phyloP scores from a whole-genome alignment of 352 stramenopile species.

The Albugo laibachii region DNA sequence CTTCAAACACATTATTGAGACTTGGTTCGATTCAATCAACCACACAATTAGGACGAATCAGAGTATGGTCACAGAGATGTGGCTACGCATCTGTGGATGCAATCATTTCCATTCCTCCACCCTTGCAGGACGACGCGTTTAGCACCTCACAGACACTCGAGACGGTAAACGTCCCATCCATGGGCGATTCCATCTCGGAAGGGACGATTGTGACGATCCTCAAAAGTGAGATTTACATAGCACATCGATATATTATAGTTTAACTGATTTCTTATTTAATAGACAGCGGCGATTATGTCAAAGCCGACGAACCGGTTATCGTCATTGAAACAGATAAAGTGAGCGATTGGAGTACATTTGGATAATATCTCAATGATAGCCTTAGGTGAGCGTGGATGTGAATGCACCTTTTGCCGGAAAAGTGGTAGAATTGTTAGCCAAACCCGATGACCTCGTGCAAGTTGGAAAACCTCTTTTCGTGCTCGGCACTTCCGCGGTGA shows the following conservation, averaged over 20 bases:
- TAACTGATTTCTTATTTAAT: conserved; percentile 1
- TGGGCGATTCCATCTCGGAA: conserved; percentile 95
- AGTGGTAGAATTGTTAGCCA: conserved; percentile 84
- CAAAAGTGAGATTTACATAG: conserved; percentile 27
- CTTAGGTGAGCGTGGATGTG: conserved; percentile 78
- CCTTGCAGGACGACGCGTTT: too few species aligned
- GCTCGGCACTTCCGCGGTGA: conserved; percentile 63
- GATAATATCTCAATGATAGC: not conserved
- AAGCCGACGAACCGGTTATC: conserved; percentile 89
- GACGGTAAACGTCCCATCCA: conserved; percentile 74
- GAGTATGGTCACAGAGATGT: too few species aligned
- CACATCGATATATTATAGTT: not conserved
- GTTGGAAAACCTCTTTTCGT: conserved; percentile 85
- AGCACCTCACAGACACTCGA: not conserved
- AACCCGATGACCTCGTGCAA: conserved; percentile 91
- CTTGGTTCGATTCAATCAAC: too few species aligned
- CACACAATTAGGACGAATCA: too few species aligned
- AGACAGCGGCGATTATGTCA: conserved; percentile 90
- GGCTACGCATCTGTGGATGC: too few species aligned
- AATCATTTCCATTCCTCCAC: too few species aligned
- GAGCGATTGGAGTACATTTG: not conserved
- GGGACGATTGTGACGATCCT: conserved; percentile 88
- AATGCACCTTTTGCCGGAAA: conserved; percentile 79
- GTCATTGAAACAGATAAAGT: conserved; percentile 99
- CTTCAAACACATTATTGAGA: too few species aligned